phyloP scores from a whole-genome alignment of 495 filamentous ascomycete species.

The Cladorrhinum samala region DNA sequence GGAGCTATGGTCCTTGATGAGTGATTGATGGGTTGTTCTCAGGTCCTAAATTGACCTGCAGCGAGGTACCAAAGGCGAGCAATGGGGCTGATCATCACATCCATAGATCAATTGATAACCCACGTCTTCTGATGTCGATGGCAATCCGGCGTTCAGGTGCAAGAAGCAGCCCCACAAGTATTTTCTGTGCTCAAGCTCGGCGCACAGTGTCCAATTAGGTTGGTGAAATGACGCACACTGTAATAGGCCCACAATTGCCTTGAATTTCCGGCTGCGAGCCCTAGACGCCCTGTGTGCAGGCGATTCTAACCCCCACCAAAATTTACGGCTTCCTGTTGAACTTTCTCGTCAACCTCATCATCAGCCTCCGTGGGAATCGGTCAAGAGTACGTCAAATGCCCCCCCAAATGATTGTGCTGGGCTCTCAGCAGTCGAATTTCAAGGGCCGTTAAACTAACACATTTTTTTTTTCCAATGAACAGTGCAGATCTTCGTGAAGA shows the following conservation, averaged over 20 bases:
- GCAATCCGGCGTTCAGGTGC: too few species aligned
- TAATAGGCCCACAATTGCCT: conserved; percentile 1
- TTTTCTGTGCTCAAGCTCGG: neutral
- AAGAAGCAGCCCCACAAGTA: neutral
- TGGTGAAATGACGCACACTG: neutral
- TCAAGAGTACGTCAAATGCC: conserved; percentile 30
- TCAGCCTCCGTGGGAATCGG: conserved; percentile 27
- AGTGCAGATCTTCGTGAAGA: conserved; percentile 81
- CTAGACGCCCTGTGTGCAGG: conserved; percentile 9
- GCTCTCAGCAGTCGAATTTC: neutral
- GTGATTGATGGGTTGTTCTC: neutral
- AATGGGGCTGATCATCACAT: too few species aligned
- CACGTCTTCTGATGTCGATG: too few species aligned
- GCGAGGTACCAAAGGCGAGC: too few species aligned
- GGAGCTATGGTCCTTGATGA: neutral
- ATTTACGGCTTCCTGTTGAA: conserved; percentile 20
- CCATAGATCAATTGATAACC: neutral
- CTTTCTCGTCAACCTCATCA: conserved; percentile 27
- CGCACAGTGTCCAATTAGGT: neutral
- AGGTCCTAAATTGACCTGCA: neutral
- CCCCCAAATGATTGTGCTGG: conserved; percentile 1
- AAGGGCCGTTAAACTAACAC: conserved; percentile 30
- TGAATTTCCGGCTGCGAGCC: conserved; percentile 12
- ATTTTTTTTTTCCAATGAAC: conserved; percentile 14
- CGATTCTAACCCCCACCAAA: conserved; percentile 31